phyloP scores from a whole-genome alignment of 805 yeast genomes.

The Brettanomyces bruxellensis region DNA sequence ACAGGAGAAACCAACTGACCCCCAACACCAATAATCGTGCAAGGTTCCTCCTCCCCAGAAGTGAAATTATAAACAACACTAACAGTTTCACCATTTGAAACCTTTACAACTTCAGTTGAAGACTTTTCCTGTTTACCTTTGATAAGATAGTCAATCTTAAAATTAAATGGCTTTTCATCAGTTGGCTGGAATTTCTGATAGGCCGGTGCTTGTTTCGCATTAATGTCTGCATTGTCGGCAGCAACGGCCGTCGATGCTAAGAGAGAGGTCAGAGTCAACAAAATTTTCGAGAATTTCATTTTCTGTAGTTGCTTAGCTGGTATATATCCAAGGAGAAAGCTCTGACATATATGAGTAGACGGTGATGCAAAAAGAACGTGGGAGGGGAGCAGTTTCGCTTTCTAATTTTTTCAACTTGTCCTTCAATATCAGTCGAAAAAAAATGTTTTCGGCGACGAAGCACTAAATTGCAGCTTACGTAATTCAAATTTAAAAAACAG shows the following conservation, averaged over 20 bases:
- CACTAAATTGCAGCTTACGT: no score
- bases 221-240: not conserved
- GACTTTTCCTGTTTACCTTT: slow-evolving; percentile 30
- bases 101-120: slow-evolving; percentile 31
- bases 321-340: no score
- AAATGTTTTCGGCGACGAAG: no score
- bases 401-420: no score
- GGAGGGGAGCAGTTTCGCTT: no score
- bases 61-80: slow-evolving; percentile 41
- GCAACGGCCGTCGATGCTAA: slow-evolving; percentile 1
- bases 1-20: slow-evolving; percentile 53
- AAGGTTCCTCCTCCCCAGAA: slow-evolving; percentile 43
- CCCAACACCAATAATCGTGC: slow-evolving; percentile 57
- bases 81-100: slow-evolving; percentile 42
- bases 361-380: no score
- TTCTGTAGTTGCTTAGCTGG: slow-evolving; percentile 2
- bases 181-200: slow-evolving; percentile 23
- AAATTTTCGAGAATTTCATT: slow-evolving; percentile 16
- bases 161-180: slow-evolving; percentile 31
- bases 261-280: slow-evolving; percentile 10
- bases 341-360: no score
- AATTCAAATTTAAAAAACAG: no score
- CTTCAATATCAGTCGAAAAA: no score
- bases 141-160: slow-evolving; percentile 40
- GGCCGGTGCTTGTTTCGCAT: not conserved